phyloP scores from a whole-genome alignment of 257 asterid species.

The Ehretia macrophylla region DNA sequence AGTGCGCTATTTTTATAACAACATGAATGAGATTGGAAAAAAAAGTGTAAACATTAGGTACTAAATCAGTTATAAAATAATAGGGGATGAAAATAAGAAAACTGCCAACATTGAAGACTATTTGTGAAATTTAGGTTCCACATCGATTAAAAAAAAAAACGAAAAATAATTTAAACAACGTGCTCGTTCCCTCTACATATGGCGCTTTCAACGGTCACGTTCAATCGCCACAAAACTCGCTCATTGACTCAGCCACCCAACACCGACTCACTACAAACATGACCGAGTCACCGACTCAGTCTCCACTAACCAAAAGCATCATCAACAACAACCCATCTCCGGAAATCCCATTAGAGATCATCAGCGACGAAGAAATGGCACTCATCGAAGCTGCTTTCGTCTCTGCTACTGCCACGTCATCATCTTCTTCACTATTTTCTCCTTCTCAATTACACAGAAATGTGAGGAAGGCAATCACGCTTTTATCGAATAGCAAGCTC shows the following conservation, averaged over 20 bases:
- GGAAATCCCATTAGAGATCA: conserved; percentile 58
- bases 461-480: conserved; percentile 39
- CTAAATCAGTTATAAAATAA: too few relatives aligned
- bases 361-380: conserved; percentile 75
- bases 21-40: too few relatives aligned
- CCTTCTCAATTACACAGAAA: conserved; percentile 22
- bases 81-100: too few relatives aligned
- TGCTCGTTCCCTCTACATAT: too few relatives aligned
- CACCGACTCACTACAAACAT: conserved; percentile 21
- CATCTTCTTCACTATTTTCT: not conserved
- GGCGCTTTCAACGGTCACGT: conserved; percentile 30
- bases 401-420: conserved; percentile 23
- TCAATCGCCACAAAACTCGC: conserved; percentile 18
- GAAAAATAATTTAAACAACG: too few relatives aligned
- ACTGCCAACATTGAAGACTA: too few relatives aligned
- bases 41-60: too few relatives aligned
- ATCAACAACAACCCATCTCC: not conserved
- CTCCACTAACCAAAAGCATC: conserved; percentile 18
- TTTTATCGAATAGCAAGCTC: conserved; percentile 46
- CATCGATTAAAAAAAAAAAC: too few relatives aligned
- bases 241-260: conserved; percentile 8
- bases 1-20: too few relatives aligned
- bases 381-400: conserved; percentile 66
- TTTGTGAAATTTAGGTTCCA: too few relatives aligned
- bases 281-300: conserved; percentile 32